Evolutionary conservation across 2,329 filamentous ascomycete species (phyloP), one percentile per base, ranked within the genome.

Genomic region (Penicillium thymicola): DNA sequence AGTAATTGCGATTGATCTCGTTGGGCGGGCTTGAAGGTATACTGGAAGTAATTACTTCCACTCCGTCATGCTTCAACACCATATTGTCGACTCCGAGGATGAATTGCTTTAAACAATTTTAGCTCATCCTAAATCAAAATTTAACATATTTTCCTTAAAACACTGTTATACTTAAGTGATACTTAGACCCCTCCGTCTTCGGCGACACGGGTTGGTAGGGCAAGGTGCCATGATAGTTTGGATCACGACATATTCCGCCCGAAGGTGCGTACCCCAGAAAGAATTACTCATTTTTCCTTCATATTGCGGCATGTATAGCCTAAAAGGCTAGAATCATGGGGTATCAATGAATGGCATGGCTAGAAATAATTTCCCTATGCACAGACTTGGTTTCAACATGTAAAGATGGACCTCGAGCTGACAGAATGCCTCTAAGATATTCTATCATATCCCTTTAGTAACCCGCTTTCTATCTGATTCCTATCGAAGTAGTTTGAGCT

Each of bases 141-240:
- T 5, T 1, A 16, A 51, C 2, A 7, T 23, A 3, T n/a, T 5
- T 14, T n/a, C 6, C 8, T 23, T 32, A 7, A 18, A 25, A n/a
- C 2, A 16, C 16, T 11, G 18, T 27, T 21, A 16, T 32, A 3
- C 5, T 18, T 18, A 21, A 18, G 16, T 34, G 16, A n/a, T 34
- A 51, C 27, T 43, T n/a, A 27, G 21, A 11, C 16, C 28, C 48
- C 30, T 23, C 34, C 11, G 9, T 21, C 38, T 41, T 40, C 41
- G 55, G 41, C 54, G 40, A 41, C n/a, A 18, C 4, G 48, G 51
- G 42, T 13, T 50, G 32, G 27, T 49, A 41, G 32, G 16, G 32
- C 32, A 50, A 42, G 52, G 61, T 66, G 61, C 57, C 57, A 68
- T 67, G 61, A 67, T 67, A 62, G 59, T 41, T 55, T 27, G 21